phyloP scores from a whole-genome alignment of 441 rosid species.

The Arabidopsis lyrata region DNA sequence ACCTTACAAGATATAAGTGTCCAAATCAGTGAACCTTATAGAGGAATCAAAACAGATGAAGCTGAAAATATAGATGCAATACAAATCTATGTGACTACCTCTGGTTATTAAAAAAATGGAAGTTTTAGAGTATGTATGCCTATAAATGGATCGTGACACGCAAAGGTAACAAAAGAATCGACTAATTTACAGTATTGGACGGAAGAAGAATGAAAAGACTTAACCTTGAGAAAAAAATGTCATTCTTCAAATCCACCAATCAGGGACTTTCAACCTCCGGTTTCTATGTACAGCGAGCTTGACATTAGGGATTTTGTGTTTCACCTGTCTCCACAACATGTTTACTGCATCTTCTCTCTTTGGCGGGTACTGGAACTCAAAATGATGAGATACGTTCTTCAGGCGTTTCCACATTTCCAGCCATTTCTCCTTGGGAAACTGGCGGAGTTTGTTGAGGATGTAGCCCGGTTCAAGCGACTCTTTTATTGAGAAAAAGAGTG shows the following conservation, averaged over 20 bases:
- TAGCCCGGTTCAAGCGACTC: constrained; percentile 78
- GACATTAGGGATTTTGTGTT: constrained; percentile 70
- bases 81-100: constrained; percentile 20
- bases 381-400: constrained; percentile 79
- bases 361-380: constrained; percentile 84
- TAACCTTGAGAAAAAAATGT: neutral
- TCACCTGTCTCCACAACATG: constrained; percentile 94
- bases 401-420: constrained; percentile 78
- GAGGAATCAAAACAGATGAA: constrained; percentile 2
- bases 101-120: neutral
- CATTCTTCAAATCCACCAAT: constrained; percentile 77
- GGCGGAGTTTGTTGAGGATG: constrained; percentile 71
- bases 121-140: constrained; percentile 28
- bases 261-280: constrained; percentile 82
- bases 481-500: constrained; percentile 77
- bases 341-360: constrained; percentile 80
- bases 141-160: constrained; percentile 16
- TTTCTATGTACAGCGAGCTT: constrained; percentile 79
- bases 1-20: constrained; percentile 24
- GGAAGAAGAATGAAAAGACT: constrained; percentile 27
- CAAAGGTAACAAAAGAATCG: constrained; percentile 42
- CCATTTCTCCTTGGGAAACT: constrained; percentile 81
- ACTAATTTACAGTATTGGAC: constrained; percentile 38
- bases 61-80: neutral
- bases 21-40: neutral